Evolutionary conservation across 352 stramenopile genomes (phyloP), one percentile per base, ranked within the genome.

Genomic region (Peronospora belbahrii): DNA sequence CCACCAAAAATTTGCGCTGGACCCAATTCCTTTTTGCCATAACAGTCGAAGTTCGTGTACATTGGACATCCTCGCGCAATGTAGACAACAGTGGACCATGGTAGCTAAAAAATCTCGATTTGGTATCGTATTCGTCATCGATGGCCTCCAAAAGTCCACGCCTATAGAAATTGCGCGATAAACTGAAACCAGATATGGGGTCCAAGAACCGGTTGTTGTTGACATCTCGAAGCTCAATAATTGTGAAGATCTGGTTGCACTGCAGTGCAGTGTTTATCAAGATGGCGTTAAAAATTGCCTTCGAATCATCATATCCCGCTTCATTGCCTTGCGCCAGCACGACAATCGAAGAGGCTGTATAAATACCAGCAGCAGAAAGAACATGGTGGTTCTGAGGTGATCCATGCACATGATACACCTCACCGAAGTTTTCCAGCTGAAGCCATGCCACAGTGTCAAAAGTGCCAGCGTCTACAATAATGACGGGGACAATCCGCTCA

Each of bases 281-380:
- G 33, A 90, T 90, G 3, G 81, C 79, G 35, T 90, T 93, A 43
- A 93, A 90, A 18, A 93, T 88, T 4, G 78, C 75, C 49, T 90
- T 89, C 0, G 81, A 90, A 55, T 93, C 81, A 50, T 88, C 74
- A 19, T 87, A 84, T 1, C 74, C 78, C 18, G 69, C 54, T 39
- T 83, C 67, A 3, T 70, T 85, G 11, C 81, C 81, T 55, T 93
- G 81, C 1, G 80, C 78, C 2, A 93, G 54, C 5, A 93, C 78
- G 1, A 93, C 75, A 40, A 93, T 85, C 0, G 81, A 71, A 13
- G 78, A 93, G 0, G 81, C 78, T 0, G 74, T 73, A 41, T 93
- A 90, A n/a, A 93, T 74, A 1, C 81, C 81, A 13, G 81, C 81
- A 31, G 60, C 65, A 7, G 78, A 66, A 2, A 93, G 74, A 15